Evolutionary conservation across 164 flowering plant species (phyloP).

Genomic region (Taxillus chinensis): DNA sequence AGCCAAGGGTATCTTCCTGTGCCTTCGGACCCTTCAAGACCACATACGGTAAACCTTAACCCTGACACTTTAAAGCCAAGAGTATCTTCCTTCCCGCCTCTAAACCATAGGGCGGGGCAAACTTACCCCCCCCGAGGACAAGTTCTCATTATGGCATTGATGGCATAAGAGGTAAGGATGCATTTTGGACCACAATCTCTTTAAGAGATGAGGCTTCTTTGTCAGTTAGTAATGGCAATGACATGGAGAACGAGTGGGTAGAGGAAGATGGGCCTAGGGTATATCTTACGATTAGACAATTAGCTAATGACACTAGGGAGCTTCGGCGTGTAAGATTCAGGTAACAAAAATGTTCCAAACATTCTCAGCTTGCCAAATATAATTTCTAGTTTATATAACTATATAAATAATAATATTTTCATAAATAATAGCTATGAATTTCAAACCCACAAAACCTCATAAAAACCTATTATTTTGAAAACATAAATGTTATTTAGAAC

Average conservation of each 20-base stretch:
- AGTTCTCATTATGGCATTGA: constrained; percentile 27
- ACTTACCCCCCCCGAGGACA: constrained; percentile 31
- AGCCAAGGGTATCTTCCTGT: constrained; percentile 23
- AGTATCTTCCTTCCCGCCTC: constrained; percentile 32
- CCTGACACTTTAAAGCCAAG: no score
- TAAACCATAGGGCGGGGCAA: constrained; percentile 27
- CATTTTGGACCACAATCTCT: constrained; percentile 77
- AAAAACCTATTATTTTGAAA: no score
- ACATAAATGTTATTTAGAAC: no score
- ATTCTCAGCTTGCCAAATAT: no score
- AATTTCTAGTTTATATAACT: no score
- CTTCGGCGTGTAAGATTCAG: constrained; percentile 95
- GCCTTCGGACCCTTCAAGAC: no score
- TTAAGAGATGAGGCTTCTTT: constrained; percentile 84
- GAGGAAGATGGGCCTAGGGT: constrained; percentile 97
- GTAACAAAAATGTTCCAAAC: constrained; percentile 20
- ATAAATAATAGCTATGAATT: no score
- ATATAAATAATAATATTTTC: no score
- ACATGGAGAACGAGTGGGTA: constrained; percentile 90
- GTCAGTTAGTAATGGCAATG: constrained; percentile 83
- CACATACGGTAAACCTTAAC: no score
- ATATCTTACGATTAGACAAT: constrained; percentile 83
- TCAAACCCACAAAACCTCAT: no score
- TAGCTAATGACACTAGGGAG: constrained; percentile 85
- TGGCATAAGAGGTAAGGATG: constrained; percentile 51